Conservation (phyloP, 257 asterid genomes). For the Solanum lycopersicoides region DNA sequence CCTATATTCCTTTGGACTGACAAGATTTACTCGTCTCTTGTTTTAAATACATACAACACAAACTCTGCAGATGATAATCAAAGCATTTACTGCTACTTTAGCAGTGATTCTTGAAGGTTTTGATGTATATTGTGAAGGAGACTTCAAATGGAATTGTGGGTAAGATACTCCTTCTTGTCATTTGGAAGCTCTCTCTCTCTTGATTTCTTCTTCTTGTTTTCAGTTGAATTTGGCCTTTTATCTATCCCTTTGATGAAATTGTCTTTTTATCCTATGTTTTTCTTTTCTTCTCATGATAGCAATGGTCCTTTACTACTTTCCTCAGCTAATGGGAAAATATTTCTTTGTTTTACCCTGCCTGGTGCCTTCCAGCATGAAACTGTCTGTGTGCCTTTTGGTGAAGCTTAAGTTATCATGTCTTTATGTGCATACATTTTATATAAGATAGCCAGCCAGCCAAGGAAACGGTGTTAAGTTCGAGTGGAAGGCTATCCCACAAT, state of each 20-base stretch:
- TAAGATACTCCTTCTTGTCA: slow-evolving; percentile 24
- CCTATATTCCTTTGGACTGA: neutral
- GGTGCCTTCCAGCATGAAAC: neutral
- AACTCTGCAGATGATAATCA: slow-evolving; percentile 81
- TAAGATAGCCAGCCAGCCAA: neutral
- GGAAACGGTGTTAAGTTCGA: neutral
- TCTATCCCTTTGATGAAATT: neutral
- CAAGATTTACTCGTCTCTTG: neutral
- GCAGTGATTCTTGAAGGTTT: slow-evolving; percentile 94
- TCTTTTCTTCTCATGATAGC: neutral
- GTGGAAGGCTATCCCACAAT: neutral
- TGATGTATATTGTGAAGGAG: slow-evolving; percentile 91
- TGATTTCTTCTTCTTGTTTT: neutral
- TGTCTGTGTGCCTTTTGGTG: neutral
- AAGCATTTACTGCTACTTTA: slow-evolving; percentile 73
- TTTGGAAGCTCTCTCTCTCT: neutral
- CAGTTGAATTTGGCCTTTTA: neutral
- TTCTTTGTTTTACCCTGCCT: neutral
- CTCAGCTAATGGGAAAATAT: neutral
- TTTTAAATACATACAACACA: neutral
- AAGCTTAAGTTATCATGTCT: neutral
- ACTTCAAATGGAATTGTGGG: slow-evolving; percentile 96
- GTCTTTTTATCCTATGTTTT: neutral
- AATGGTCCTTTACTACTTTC: neutral
- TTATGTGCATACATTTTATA: neutral